phyloP scores from a whole-genome alignment of 2,329 filamentous ascomycete genomes.

The Xylariaceae sp. region DNA sequence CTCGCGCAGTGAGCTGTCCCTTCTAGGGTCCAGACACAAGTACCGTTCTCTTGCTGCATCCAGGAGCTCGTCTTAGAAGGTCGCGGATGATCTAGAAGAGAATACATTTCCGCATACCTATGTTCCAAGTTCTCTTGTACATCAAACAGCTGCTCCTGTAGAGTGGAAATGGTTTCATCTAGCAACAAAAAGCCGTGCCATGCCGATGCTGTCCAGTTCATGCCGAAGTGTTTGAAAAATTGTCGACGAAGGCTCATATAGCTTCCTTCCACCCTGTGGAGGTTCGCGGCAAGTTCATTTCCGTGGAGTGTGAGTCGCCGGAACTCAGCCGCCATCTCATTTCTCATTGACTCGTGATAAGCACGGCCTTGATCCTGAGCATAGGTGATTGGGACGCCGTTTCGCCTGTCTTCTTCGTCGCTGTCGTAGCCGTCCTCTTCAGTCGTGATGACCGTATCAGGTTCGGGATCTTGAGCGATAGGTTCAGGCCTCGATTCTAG shows the following conservation, averaged over 20 bases:
- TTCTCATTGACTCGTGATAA: not conserved
- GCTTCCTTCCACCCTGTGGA: not conserved
- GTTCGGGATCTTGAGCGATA: not conserved
- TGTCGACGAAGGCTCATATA: not conserved
- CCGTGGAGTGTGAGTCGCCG: not conserved
- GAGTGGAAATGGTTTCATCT: not conserved
- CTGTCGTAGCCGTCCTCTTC: conserved; percentile 1
- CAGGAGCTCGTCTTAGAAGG: not conserved
- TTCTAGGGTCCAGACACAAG: conserved; percentile 2
- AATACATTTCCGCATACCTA: conserved; percentile 1
- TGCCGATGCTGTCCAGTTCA: not conserved
- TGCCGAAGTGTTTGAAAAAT: not conserved
- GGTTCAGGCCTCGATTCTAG: not conserved
- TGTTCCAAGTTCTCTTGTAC: conserved; percentile 6
- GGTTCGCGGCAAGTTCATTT: not conserved
- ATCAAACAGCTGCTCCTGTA: not conserved
- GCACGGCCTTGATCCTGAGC: not conserved
- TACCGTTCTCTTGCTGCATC: not conserved
- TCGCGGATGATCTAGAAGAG: not conserved
- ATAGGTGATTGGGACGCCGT: conserved; percentile 1
- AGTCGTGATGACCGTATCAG: not conserved
- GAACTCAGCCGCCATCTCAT: conserved; percentile 2
- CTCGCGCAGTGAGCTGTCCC: not conserved
- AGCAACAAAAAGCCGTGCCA: not conserved
- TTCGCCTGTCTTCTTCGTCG: conserved; percentile 15